Percentiles rank a stretch among this genome's conserved stretches.
Conservation (phyloP, 2,329 filamentous ascomycete genomes). For the Microcyclospora pomicola region DNA sequence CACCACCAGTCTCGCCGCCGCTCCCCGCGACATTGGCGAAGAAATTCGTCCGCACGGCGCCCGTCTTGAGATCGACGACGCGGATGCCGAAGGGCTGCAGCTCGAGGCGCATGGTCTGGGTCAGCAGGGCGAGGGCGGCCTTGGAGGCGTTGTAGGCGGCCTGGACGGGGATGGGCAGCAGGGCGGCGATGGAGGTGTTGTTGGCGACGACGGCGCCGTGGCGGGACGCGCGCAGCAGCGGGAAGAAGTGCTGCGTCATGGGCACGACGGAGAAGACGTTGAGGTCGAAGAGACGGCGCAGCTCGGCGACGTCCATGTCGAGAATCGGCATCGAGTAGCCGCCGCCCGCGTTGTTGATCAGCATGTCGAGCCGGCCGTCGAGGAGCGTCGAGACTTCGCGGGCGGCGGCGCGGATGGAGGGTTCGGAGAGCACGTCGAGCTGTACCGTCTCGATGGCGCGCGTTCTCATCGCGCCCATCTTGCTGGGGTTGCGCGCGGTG, state of each 20-base stretch:
- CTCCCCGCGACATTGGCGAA: not conserved
- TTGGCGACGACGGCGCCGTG: slow-evolving; percentile 22
- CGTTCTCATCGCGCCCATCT: slow-evolving; percentile 15
- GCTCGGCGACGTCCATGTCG: slow-evolving; percentile 14
- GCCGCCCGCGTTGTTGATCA: slow-evolving; percentile 36
- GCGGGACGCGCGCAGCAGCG: slow-evolving; percentile 28
- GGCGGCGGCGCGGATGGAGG: slow-evolving; percentile 23
- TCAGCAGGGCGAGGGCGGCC: slow-evolving; percentile 12
- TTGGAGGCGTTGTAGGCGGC: slow-evolving; percentile 24
- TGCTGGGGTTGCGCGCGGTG: slow-evolving; percentile 26
- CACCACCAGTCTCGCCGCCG: not conserved
- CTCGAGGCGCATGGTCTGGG: slow-evolving; percentile 15
- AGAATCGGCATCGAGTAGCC: slow-evolving; percentile 17
- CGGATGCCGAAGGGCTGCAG: slow-evolving; percentile 18
- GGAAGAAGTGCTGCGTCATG: slow-evolving; percentile 33
- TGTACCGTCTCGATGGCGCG: slow-evolving; percentile 15
- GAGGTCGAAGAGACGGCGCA: slow-evolving; percentile 38
- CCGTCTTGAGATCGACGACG: slow-evolving; percentile 6
- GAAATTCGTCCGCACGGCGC: not conserved
- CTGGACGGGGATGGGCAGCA: slow-evolving; percentile 12
- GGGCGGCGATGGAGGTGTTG: slow-evolving; percentile 22
- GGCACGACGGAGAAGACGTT: slow-evolving; percentile 35
- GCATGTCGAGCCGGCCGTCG: slow-evolving; percentile 27
- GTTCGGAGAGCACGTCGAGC: slow-evolving; percentile 28
- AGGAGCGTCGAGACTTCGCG: slow-evolving; percentile 13